Evolutionary conservation across 208 protist genomes (phyloP).

Genomic region (Leptomonas seymouri): DNA sequence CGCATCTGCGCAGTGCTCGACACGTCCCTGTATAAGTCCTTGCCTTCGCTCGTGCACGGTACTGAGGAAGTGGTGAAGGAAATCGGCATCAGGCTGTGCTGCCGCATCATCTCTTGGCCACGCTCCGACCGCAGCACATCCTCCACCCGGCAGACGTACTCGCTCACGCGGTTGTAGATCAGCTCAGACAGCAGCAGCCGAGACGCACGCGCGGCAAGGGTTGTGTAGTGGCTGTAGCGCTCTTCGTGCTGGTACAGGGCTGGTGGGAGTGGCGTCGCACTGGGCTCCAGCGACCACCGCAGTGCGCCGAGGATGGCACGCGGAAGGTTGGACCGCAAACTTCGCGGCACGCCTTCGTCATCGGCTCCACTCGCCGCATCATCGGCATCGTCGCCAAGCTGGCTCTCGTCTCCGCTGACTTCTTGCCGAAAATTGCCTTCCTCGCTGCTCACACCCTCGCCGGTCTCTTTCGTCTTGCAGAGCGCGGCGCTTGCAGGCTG

Average conservation of each 20-base stretch:
- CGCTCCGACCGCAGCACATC: constrained; percentile 35
- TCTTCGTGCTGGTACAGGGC: constrained; percentile 4
- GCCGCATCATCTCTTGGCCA: constrained; percentile 3
- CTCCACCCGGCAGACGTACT: constrained; percentile 70
- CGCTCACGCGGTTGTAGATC: constrained; percentile 45
- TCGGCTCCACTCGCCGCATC: background rate
- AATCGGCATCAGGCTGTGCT: background rate
- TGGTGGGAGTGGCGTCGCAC: constrained; percentile 35
- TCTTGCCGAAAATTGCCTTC: background rate
- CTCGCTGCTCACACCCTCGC: background rate
- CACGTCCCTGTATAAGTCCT: background rate
- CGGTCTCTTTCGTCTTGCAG: background rate
- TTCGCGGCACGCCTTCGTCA: constrained; percentile 1
- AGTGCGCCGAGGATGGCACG: constrained; percentile 72
- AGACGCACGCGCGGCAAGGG: constrained; percentile 52
- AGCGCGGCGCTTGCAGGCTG: too few species aligned
- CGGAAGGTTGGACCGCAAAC: constrained; percentile 36
- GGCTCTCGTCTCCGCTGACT: background rate
- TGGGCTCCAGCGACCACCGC: constrained; percentile 67
- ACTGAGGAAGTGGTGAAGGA: background rate
- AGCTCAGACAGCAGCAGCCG: constrained; percentile 60
- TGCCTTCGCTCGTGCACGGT: background rate
- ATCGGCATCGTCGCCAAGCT: constrained; percentile 1
- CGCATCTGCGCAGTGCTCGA: background rate
- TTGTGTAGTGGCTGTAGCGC: constrained; percentile 28